Evolutionary conservation across 2,329 filamentous ascomycete species (phyloP).

Genomic region (Sporothrix euskadiensis): DNA sequence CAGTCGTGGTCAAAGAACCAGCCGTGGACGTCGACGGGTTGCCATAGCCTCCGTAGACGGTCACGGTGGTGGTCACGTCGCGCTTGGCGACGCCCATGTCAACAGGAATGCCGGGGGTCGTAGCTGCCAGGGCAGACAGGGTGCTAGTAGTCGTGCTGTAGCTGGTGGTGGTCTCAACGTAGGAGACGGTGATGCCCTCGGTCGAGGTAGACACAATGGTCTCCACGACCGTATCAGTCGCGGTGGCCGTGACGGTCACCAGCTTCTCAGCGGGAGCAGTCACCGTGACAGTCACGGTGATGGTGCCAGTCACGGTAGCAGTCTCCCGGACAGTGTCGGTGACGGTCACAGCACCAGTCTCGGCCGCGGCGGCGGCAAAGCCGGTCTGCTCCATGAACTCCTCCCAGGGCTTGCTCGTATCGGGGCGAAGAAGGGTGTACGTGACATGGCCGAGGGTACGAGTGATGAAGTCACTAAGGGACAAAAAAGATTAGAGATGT

Average conservation of each 20-base stretch:
- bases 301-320: neutral
- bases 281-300: neutral
- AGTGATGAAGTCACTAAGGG: neutral
- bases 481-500: neutral
- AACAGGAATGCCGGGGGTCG: neutral
- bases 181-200: neutral
- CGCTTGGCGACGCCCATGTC: neutral
- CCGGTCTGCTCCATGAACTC: conserved; percentile 7
- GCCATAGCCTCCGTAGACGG: conserved; percentile 17
- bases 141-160: neutral
- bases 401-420: neutral
- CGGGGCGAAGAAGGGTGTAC: conserved; percentile 4
- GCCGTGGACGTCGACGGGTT: conserved; percentile 10
- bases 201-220: neutral
- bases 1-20: conserved; percentile 4
- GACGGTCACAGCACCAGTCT: neutral
- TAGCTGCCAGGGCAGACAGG: neutral
- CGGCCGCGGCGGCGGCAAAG: neutral
- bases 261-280: neutral
- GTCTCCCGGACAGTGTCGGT: neutral
- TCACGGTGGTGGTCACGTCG: conserved; percentile 20
- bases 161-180: neutral
- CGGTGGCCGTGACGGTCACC: neutral
- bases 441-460: conserved; percentile 11
- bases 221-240: neutral